Conservation (phyloP, 441 rosid genomes). For the Iberis amara region DNA sequence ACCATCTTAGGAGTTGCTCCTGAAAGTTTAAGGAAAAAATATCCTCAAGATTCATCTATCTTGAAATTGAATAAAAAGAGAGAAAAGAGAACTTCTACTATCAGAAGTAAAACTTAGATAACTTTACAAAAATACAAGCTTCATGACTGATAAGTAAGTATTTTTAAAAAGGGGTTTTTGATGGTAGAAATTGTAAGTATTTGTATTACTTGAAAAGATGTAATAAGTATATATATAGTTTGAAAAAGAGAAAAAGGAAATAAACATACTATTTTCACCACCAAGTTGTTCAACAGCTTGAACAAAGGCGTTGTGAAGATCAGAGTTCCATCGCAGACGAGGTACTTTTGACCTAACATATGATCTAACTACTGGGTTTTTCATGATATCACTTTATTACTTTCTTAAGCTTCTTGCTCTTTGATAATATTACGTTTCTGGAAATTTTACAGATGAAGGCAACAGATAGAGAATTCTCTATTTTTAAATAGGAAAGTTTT, state of each 20-base stretch:
- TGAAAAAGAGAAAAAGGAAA: too few relatives aligned
- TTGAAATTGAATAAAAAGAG: neutral
- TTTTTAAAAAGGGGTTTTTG: too few relatives aligned
- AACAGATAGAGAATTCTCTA: too few relatives aligned
- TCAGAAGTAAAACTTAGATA: neutral
- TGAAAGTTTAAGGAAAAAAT: slow-evolving; percentile 9
- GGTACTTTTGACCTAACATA: slow-evolving; percentile 56
- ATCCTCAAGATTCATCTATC: neutral
- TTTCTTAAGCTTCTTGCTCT: neutral
- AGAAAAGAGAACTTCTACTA: neutral
- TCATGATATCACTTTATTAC: slow-evolving; percentile 7
- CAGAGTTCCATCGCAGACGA: slow-evolving; percentile 50
- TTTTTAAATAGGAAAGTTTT: too few relatives aligned
- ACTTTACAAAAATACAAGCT: neutral
- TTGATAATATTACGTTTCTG: too few relatives aligned
- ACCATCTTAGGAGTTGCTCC: slow-evolving; percentile 72
- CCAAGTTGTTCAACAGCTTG: slow-evolving; percentile 57
- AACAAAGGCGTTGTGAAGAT: slow-evolving; percentile 52
- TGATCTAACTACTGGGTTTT: slow-evolving; percentile 39
- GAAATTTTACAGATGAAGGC: too few relatives aligned
- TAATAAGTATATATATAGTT: too few relatives aligned
- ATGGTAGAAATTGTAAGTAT: too few relatives aligned
- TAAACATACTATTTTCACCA: slow-evolving; percentile 54
- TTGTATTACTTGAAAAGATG: too few relatives aligned
- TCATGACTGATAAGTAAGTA: neutral